Percentiles rank a stretch among this genome's conserved stretches.
These are phyloP conservation scores for Stenocarpella maydis DNA, from an alignment of 2,329 filamentous ascomycete genomes.

Conservation along the genomic window DNA sequence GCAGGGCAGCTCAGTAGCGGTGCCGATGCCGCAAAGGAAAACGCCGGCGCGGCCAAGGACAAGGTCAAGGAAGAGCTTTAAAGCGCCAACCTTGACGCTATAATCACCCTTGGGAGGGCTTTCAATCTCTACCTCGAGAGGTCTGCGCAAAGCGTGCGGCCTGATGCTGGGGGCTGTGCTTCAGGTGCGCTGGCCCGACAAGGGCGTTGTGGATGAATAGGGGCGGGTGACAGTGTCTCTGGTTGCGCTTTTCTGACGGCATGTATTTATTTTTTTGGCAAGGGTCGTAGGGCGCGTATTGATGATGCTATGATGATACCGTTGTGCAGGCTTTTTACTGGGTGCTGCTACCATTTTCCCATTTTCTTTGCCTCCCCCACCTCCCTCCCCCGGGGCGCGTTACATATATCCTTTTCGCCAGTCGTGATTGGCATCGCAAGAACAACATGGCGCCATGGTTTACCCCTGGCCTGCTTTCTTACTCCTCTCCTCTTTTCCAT, in stretches of 20 bases:
- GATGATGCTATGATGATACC: slow-evolving; percentile 34
- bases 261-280: slow-evolving; percentile 27
- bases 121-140: not conserved
- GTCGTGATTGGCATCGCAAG: slow-evolving; percentile 8
- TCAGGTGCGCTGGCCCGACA: not conserved
- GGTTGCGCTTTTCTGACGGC: not conserved
- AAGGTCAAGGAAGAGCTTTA: slow-evolving; percentile 60
- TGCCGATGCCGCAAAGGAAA: slow-evolving; percentile 57
- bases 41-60: slow-evolving; percentile 50
- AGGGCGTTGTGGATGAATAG: slow-evolving; percentile 9
- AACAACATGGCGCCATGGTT: not conserved
- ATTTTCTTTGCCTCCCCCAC: no score
- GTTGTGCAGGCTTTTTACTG: slow-evolving; percentile 22
- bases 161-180: not conserved
- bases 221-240: not conserved
- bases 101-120: not conserved
- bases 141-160: not conserved
- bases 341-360: not conserved
- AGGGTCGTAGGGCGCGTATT: slow-evolving; percentile 20
- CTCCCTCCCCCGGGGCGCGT: no score
- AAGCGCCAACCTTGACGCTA: slow-evolving; percentile 33
- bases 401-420: slow-evolving; percentile 11
- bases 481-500: no score
- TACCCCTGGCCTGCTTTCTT: not conserved
- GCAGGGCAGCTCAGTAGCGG: slow-evolving; percentile 57